Percentiles rank a stretch among this genome's conserved stretches.
Evolutionary conservation across 768 basidiomycete species (phyloP).

Genomic region (Trametes maxima): DNA sequence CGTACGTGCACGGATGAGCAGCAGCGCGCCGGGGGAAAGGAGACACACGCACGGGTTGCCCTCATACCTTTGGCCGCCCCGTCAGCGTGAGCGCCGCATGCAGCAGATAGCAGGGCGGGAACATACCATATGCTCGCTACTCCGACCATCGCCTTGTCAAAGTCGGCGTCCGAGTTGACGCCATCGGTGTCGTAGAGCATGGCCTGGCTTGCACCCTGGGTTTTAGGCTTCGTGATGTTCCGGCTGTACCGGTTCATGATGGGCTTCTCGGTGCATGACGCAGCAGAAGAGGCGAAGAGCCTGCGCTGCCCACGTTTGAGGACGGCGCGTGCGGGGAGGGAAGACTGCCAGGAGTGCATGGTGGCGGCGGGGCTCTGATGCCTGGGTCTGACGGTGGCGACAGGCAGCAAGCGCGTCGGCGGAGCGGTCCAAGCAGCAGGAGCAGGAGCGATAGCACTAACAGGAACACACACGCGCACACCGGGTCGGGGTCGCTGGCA

Average conservation of each 20-base stretch:
- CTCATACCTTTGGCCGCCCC: conserved; percentile 74
- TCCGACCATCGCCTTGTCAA: conserved; percentile 96
- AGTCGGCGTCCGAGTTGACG: conserved; percentile 76
- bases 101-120: conserved; percentile 13
- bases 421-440: not conserved
- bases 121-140: conserved; percentile 93
- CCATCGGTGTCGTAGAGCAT: conserved; percentile 99
- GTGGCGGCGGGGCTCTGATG: conserved; percentile 1
- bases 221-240: conserved; percentile 86
- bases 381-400: too few relatives aligned
- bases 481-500: not conserved
- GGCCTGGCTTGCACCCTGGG: conserved; percentile 96
- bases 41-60: conserved; percentile 86
- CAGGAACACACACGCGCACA: too few relatives aligned
- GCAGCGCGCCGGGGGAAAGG: not conserved
- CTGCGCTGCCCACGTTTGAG: conserved; percentile 17
- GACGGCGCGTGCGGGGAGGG: conserved; percentile 14
- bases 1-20: not conserved
- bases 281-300: conserved; percentile 20
- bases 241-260: conserved; percentile 69
- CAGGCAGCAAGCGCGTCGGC: not conserved
- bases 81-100: conserved; percentile 18
- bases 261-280: conserved; percentile 29
- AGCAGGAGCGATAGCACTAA: too few relatives aligned
- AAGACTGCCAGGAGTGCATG: conserved; percentile 21